These are phyloP conservation scores for Ambrosia hybrid DNA, from an alignment of 140 eudicot genomes.

Conservation along the genomic window DNA sequence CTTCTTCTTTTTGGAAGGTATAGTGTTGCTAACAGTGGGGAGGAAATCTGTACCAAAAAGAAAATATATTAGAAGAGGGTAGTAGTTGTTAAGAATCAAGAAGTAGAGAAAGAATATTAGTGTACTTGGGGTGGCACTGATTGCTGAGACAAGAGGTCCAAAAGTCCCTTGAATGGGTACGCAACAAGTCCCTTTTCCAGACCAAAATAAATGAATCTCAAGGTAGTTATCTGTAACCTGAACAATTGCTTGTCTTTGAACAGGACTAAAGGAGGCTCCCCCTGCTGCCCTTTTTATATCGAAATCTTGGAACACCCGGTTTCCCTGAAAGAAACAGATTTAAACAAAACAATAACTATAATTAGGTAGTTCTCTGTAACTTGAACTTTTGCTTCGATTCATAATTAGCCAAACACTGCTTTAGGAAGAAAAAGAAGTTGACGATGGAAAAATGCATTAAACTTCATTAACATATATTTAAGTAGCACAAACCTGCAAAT, in stretches of 20 bases:
- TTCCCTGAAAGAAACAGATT: constrained; percentile 41
- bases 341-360: not conserved
- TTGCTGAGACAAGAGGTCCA: constrained; percentile 71
- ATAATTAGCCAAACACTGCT: not conserved
- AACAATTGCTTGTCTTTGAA: constrained; percentile 32
- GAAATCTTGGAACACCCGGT: constrained; percentile 42
- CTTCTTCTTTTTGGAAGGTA: constrained; percentile 46
- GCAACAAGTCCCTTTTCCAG: constrained; percentile 82
- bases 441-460: no score
- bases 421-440: no score
- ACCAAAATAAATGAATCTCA: constrained; percentile 72
- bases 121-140: constrained; percentile 71
- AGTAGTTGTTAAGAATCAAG: constrained; percentile 5
- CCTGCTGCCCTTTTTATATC: constrained; percentile 55
- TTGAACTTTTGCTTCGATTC: not conserved
- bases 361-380: no score
- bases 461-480: no score
- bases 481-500: no score
- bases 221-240: constrained; percentile 59
- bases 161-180: constrained; percentile 55
- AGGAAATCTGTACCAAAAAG: constrained; percentile 32
- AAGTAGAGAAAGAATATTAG: not conserved
- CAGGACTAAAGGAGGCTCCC: constrained; percentile 44
- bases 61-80: not conserved
- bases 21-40: constrained; percentile 46